These are phyloP conservation scores for Stachybotrys chartarum DNA, from an alignment of 2,329 filamentous ascomycete species.

Conservation along the genomic window DNA sequence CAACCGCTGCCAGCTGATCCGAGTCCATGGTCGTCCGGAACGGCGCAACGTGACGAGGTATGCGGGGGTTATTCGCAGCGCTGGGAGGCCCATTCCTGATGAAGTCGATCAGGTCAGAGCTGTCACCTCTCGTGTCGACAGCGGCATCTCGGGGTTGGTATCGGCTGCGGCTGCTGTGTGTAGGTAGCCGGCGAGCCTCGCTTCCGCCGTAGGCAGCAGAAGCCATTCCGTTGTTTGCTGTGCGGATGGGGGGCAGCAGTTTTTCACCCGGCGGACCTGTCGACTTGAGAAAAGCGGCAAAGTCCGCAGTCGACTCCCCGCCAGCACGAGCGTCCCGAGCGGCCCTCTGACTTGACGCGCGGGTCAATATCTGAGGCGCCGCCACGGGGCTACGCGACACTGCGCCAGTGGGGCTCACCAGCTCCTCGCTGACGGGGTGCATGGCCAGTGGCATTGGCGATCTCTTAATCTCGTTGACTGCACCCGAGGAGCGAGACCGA, in stretches of 20 bases:
- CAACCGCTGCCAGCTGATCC: slow-evolving; percentile 57
- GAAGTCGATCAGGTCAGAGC: slow-evolving; percentile 89
- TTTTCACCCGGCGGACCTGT: slow-evolving; percentile 61
- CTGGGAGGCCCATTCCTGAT: slow-evolving; percentile 78
- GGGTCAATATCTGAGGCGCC: not conserved
- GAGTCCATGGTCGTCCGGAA: slow-evolving; percentile 83
- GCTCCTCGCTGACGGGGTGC: slow-evolving; percentile 1
- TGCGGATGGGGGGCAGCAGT: slow-evolving; percentile 26
- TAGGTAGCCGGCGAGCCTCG: slow-evolving; percentile 29
- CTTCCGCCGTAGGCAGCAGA: slow-evolving; percentile 27
- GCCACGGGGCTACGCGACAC: not conserved
- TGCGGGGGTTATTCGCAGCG: slow-evolving; percentile 55
- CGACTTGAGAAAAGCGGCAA: slow-evolving; percentile 83
- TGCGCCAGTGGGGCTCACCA: not conserved
- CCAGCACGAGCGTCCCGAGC: slow-evolving; percentile 69
- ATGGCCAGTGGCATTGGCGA: slow-evolving; percentile 10
- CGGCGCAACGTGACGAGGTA: slow-evolving; percentile 75
- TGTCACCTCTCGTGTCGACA: slow-evolving; percentile 56
- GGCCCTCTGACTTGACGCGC: not conserved
- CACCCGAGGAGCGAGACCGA: slow-evolving; percentile 43
- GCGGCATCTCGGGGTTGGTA: slow-evolving; percentile 67
- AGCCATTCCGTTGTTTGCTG: slow-evolving; percentile 18
- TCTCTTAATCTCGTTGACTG: slow-evolving; percentile 26
- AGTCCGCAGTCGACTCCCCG: slow-evolving; percentile 68
- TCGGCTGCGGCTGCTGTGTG: slow-evolving; percentile 39